Evolutionary conservation across 2,329 filamentous ascomycete genomes (phyloP).

Genomic region (Intubia oerlemansii): DNA sequence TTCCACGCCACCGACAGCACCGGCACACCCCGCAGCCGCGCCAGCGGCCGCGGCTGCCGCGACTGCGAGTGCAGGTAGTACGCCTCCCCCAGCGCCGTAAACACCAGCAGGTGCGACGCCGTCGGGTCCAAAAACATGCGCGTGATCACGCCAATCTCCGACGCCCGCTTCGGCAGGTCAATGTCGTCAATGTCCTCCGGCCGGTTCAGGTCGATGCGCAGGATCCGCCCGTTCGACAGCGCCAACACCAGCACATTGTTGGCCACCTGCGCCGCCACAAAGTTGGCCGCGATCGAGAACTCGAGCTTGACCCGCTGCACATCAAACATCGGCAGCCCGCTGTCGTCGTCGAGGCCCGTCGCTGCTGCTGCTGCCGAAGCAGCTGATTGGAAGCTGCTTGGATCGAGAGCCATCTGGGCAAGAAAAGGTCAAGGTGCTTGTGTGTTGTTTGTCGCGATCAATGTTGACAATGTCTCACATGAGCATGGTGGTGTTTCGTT

Average conservation of each 20-base stretch:
- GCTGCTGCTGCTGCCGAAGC: no score
- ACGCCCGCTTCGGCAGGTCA: conserved; percentile 81
- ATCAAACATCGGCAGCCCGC: conserved; percentile 76
- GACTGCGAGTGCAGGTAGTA: conserved; percentile 96
- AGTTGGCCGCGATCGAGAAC: conserved; percentile 86
- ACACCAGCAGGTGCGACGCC: conserved; percentile 81
- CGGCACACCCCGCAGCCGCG: conserved; percentile 62
- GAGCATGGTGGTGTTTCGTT: no score
- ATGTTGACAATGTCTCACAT: no score
- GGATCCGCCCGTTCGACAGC: conserved; percentile 73
- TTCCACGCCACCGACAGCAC: conserved; percentile 93
- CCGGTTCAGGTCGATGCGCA: conserved; percentile 84
- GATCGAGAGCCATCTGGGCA: conserved; percentile 53
- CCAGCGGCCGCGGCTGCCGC: conserved; percentile 62
- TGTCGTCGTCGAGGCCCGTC: conserved; percentile 28
- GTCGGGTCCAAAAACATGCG: conserved; percentile 96
- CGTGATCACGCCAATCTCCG: conserved; percentile 78
- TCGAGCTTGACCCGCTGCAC: conserved; percentile 82
- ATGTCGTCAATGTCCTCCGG: conserved; percentile 96
- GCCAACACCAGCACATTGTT: conserved; percentile 93
- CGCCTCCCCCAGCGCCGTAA: conserved; percentile 81
- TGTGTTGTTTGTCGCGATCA: no score
- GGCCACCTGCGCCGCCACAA: conserved; percentile 87
- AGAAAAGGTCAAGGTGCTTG: no score
- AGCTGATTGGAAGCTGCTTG: conserved; percentile 58